These are phyloP conservation scores for Daldinia vernicosa DNA, from an alignment of 495 filamentous ascomycete genomes.

Conservation along the genomic window DNA sequence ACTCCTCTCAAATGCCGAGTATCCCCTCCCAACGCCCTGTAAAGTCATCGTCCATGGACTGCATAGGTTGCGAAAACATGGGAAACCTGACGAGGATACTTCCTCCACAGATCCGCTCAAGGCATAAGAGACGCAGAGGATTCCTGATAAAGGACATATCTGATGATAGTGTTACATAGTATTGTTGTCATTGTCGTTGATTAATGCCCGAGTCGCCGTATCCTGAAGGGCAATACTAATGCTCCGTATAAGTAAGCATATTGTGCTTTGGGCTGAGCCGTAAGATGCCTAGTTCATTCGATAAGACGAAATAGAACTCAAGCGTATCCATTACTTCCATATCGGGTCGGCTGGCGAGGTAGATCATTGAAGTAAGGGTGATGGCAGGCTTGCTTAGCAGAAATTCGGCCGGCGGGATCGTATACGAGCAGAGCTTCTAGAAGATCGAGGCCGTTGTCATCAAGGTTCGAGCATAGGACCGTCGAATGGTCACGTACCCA, in stretches of 20 bases:
- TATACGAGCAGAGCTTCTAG: conserved; percentile 93
- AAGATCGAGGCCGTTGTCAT: conserved; percentile 85
- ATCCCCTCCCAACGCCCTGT: conserved; percentile 35
- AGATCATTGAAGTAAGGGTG: conserved; percentile 92
- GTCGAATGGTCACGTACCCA: conserved; percentile 78
- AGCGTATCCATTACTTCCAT: conserved; percentile 51
- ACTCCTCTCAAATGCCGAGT: conserved; percentile 37
- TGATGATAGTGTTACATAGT: conserved; percentile 17
- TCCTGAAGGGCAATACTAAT: conserved; percentile 36
- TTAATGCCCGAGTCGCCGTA: conserved; percentile 25
- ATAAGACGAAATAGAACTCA: conserved; percentile 24
- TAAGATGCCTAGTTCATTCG: background rate
- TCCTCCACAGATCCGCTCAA: conserved; percentile 20
- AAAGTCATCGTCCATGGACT: conserved; percentile 34
- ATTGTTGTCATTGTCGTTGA: conserved; percentile 2
- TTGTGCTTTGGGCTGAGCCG: conserved; percentile 18
- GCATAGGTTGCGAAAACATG: conserved; percentile 38
- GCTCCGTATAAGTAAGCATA: conserved; percentile 22
- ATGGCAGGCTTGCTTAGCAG: conserved; percentile 90
- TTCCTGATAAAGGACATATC: conserved; percentile 15
- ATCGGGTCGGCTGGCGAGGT: conserved; percentile 48
- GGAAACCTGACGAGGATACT: conserved; percentile 22
- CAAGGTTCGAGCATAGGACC: conserved; percentile 60
- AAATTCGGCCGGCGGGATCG: conserved; percentile 92
- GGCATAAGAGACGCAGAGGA: conserved; percentile 14